These are phyloP conservation scores for Pythium sp. DNA, from an alignment of 352 stramenopile genomes.

Conservation along the genomic window DNA sequence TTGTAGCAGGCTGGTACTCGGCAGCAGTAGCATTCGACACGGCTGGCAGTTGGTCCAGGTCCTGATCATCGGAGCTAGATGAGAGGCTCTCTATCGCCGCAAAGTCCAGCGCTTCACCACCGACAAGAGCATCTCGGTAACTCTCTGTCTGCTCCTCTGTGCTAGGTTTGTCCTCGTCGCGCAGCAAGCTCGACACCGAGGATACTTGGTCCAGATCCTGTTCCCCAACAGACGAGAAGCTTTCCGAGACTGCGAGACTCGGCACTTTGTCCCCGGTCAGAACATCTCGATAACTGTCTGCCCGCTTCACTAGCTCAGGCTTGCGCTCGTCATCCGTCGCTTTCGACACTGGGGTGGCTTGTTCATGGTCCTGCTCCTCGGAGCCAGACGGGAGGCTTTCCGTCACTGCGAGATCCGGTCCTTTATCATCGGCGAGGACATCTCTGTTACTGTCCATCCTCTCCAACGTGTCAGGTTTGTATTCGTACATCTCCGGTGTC, in stretches of 20 bases:
- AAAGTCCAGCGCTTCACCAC: neutral
- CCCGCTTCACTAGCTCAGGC: neutral
- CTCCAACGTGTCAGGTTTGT: neutral
- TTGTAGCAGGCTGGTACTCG: neutral
- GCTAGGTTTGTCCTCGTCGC: neutral
- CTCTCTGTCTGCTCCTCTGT: neutral
- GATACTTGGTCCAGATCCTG: neutral
- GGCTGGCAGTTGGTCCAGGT: neutral
- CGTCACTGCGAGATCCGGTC: neutral
- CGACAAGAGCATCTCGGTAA: neutral
- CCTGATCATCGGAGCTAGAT: neutral
- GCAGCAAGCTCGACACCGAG: neutral
- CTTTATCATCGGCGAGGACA: neutral
- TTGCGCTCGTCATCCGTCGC: neutral
- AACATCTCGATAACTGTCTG: neutral
- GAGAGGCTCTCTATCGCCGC: neutral
- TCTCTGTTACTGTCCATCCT: neutral
- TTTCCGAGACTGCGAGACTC: neutral
- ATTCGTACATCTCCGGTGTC: neutral
- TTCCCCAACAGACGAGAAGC: neutral
- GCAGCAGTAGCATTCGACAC: neutral
- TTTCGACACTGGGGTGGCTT: neutral
- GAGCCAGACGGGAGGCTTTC: neutral
- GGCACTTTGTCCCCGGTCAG: neutral
- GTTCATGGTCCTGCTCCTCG: neutral